These are phyloP conservation scores for Russula dissimulans DNA, from an alignment of 768 basidiomycete genomes.

Conservation along the genomic window DNA sequence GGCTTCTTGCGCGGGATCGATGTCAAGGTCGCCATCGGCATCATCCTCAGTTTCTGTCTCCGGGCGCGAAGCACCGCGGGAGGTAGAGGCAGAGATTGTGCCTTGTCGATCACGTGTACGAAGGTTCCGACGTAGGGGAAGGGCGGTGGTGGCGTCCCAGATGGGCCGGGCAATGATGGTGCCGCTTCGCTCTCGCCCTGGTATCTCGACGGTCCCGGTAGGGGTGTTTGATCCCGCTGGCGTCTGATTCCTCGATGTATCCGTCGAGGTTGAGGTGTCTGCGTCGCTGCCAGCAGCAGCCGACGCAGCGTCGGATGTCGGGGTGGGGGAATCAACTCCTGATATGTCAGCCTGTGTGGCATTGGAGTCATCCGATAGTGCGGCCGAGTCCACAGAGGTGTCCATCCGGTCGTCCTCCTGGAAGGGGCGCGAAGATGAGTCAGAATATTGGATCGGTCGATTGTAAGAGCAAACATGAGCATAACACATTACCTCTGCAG, in stretches of 20 bases:
- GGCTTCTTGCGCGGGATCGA: conserved; percentile 26
- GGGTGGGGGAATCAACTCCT: conserved; percentile 13
- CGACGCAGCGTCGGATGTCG: conserved; percentile 18
- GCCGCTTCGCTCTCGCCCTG: conserved; percentile 60
- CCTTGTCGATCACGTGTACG: conserved; percentile 23
- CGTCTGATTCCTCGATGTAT: conserved; percentile 51
- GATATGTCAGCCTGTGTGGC: conserved; percentile 16
- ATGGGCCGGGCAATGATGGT: conserved; percentile 60
- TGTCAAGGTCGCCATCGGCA: conserved; percentile 51
- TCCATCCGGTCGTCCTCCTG: conserved; percentile 24
- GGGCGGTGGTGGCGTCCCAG: conserved; percentile 38
- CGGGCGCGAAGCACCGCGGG: conserved; percentile 42
- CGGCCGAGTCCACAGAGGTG: conserved; percentile 13
- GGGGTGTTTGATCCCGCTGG: conserved; percentile 52
- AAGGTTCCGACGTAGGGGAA: conserved; percentile 21
- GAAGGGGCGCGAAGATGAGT: neutral
- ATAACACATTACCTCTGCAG: conserved; percentile 5
- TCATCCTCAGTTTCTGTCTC: conserved; percentile 79
- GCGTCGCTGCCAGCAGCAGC: conserved; percentile 40
- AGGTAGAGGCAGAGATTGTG: conserved; percentile 19
- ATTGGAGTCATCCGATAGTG: conserved; percentile 13
- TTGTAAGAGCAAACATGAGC: neutral
- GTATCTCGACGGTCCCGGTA: conserved; percentile 50
- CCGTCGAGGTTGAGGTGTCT: conserved; percentile 54
- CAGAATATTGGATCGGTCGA: neutral